Conservation (phyloP, 495 filamentous ascomycete species). For the Delitschia confertaspora region DNA sequence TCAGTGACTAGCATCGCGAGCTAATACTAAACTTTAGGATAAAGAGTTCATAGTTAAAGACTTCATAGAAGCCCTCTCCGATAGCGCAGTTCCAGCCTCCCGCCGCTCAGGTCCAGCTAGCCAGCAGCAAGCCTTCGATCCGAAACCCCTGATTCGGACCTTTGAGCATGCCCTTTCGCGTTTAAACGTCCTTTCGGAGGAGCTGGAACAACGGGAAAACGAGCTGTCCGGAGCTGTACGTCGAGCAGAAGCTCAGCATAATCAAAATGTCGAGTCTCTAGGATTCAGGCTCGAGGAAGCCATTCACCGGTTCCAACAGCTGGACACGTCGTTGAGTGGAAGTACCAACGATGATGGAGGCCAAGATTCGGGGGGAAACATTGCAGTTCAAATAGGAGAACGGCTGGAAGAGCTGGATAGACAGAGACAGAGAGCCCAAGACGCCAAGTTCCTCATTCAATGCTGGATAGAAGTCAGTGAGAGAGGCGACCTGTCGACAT, state of each 20-base stretch:
- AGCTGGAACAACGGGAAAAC: slow-evolving; percentile 76
- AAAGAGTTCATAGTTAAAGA: slow-evolving; percentile 97
- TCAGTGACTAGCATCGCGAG: not conserved
- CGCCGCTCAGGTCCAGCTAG: slow-evolving; percentile 59
- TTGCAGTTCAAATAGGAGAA: slow-evolving; percentile 92
- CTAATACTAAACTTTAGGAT: slow-evolving; percentile 30
- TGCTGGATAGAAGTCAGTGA: slow-evolving; percentile 94
- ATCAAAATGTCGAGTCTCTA: slow-evolving; percentile 73
- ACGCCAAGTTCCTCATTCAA: slow-evolving; percentile 88
- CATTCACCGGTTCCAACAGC: slow-evolving; percentile 77
- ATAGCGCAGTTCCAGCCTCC: slow-evolving; percentile 61
- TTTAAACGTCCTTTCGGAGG: slow-evolving; percentile 71
- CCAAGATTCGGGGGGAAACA: slow-evolving; percentile 60
- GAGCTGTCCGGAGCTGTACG: slow-evolving; percentile 83
- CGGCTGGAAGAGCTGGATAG: slow-evolving; percentile 87
- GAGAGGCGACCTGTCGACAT: slow-evolving; percentile 63
- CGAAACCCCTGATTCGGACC: slow-evolving; percentile 90
- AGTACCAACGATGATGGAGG: slow-evolving; percentile 40
- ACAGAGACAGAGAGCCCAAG: slow-evolving; percentile 78
- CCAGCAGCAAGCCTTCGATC: slow-evolving; percentile 63
- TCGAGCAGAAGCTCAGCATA: slow-evolving; percentile 84
- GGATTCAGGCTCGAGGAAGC: slow-evolving; percentile 83
- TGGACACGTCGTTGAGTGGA: slow-evolving; percentile 68
- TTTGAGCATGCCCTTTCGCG: slow-evolving; percentile 83
- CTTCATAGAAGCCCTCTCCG: slow-evolving; percentile 89